Evolutionary conservation across 2,329 filamentous ascomycete species (phyloP), one percentile per base, ranked within the genome.

Genomic region (Paradendryphiella salina): DNA sequence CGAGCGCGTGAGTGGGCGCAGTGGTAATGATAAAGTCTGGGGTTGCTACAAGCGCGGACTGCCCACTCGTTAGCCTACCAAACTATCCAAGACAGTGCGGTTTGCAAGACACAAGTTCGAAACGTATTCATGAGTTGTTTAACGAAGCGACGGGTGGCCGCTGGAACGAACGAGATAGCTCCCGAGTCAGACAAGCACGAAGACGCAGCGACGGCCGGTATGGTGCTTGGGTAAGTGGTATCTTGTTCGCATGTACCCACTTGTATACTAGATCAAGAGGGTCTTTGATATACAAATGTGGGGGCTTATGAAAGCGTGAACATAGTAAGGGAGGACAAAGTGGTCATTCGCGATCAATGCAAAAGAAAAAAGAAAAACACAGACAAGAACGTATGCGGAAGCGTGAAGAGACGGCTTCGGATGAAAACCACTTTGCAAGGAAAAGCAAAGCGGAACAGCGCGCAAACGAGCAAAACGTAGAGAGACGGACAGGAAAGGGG

Each of bases 81-180:
- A 67, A 71, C 64, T 60, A 61, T 68, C 63, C 63, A 71, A 72
- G 66, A 69, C 61, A 60, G 52, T 37, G 59, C 59, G 50, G 69
- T 71, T 73, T 73, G 71, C 57, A 64, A 64, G 60, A 70, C 67
- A 68, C 69, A 72, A 68, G 65, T 64, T 60, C 62, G 62, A 64
- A 66, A 72, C 68, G 71, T 72, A 70, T 72, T 66, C 64, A 56
- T 56, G 53, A 57, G 57, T 43, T 63, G 70, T 71, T 72, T 72
- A 69, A 70, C 65, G 57, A 56, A 50, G 55, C 49, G 43, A 58
- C 65, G 61, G 61, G 53, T 57, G 59, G 47, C 60, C 46, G 64
- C 66, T 68, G 61, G 56, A 64, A 68, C 51, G 61, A 65, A 61
- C 59, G 54, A 68, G 56, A 64, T 59, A 58, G 50, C 46, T 50